Evolutionary conservation across 495 filamentous ascomycete genomes (phyloP), one percentile per base, ranked within the genome.

Genomic region (Hyaloscypha finlandica): DNA sequence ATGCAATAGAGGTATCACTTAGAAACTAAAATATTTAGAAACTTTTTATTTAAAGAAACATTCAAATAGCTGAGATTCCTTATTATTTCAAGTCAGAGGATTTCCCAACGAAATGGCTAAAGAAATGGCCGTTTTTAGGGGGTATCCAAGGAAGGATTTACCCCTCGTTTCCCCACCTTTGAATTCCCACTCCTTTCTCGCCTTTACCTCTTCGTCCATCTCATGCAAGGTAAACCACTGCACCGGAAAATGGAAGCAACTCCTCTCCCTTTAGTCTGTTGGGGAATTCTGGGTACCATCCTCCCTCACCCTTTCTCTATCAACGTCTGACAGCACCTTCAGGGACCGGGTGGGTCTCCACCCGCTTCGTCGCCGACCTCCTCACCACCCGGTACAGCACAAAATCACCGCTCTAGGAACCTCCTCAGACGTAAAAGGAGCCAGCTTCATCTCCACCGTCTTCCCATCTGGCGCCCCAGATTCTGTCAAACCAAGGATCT

Each of bases 401-500:
- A 12, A 12, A 8, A 56, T 56, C 9, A 30, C 20, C 6, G 53
- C 53, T 9, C 20, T 56, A 8, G 53, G 53, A 12, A 56, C 53
- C 29, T 56, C 53, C 9, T 29, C 3, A 5, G 8, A 29, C 31
- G 20, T 4, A 1, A 56, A 29, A 30, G 53, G 53, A 29, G 29
- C 6, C 8, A 5, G 9, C 5, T 56, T 56, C 6, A 16, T 56
- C 19, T 9, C 53, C 3, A 12, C 53, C 5, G 1, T 56, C 9
- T 29, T 29, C 8, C 9, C 53, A 29, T 25, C 53, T 56, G 6
- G 6, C 22, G 6, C 29, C 9, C 22, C 20, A 12, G 53, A 56
- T 19, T 11, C 53, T 30, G 29, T 4, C 1, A 25, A 56, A 56
- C 86, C 88, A 32, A 82, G 82, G 19, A 84, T 88, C n/a, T 90